Evolutionary conservation across 352 stramenopile genomes (phyloP).

Genomic region (Achlya hypogyna): DNA sequence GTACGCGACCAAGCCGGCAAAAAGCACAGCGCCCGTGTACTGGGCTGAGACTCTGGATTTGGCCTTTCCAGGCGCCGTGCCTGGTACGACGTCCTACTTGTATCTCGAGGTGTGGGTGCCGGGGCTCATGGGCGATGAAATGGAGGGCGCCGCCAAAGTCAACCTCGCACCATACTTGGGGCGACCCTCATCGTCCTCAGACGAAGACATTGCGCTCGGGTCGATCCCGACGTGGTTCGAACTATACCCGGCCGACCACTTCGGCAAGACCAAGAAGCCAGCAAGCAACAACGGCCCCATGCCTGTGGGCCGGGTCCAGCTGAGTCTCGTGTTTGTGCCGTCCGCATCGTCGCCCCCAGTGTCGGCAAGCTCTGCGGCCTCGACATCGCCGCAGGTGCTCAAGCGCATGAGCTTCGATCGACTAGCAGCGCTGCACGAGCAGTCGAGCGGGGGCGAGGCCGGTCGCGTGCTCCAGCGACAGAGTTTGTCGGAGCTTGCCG

Average conservation of each 20-base stretch:
- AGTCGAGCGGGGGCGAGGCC: slow-evolving; percentile 44
- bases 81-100: slow-evolving; percentile 57
- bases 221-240: slow-evolving; percentile 74
- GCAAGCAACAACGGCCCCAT: slow-evolving; percentile 15
- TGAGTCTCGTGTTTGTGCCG: slow-evolving; percentile 69
- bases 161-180: slow-evolving; percentile 65
- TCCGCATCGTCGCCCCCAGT: background rate
- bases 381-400: slow-evolving; percentile 18
- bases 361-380: background rate
- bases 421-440: slow-evolving; percentile 58
- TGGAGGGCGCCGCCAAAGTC: slow-evolving; percentile 64
- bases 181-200: slow-evolving; percentile 35
- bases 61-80: slow-evolving; percentile 66
- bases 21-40: slow-evolving; percentile 45
- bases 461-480: background rate
- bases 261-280: slow-evolving; percentile 22
- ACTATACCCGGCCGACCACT: slow-evolving; percentile 45
- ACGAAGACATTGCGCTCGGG: slow-evolving; percentile 59
- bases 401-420: slow-evolving; percentile 73
- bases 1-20: slow-evolving; percentile 54
- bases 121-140: slow-evolving; percentile 68
- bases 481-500: background rate
- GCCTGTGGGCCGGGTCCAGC: slow-evolving; percentile 39
- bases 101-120: slow-evolving; percentile 71
- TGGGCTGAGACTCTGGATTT: slow-evolving; percentile 74